These are phyloP conservation scores for Fusarium praegraminearum DNA, from an alignment of 2,329 filamentous ascomycete species.

Conservation along the genomic window DNA sequence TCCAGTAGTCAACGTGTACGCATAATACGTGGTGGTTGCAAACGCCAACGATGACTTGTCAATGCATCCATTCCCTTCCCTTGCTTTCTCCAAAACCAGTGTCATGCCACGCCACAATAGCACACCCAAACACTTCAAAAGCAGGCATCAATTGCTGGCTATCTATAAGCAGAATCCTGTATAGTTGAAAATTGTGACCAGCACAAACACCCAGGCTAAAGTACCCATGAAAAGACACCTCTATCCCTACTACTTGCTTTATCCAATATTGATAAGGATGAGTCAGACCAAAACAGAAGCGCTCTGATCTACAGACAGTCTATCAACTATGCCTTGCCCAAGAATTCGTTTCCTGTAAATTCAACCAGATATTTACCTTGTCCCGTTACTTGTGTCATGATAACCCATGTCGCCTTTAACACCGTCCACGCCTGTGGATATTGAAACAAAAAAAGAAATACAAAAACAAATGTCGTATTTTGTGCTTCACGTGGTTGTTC, in stretches of 20 bases:
- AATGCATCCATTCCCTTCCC: neutral
- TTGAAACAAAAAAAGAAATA: conserved; percentile 21
- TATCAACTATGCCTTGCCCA: conserved; percentile 15
- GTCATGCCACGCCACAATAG: neutral
- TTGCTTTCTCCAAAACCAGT: neutral
- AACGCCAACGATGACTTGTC: neutral
- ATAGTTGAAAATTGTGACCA: conserved; percentile 39
- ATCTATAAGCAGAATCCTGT: conserved; percentile 33
- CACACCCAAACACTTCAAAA: neutral
- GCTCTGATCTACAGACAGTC: conserved; percentile 5
- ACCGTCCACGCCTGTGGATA: conserved; percentile 36
- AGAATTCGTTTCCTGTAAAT: conserved; percentile 12
- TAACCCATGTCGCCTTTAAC: conserved; percentile 41
- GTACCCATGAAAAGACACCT: conserved; percentile 10
- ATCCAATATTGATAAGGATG: conserved; percentile 19
- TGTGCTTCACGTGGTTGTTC: conserved; percentile 15
- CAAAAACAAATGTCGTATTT: conserved; percentile 8
- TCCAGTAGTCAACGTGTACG: neutral
- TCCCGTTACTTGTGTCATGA: conserved; percentile 25
- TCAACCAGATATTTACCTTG: conserved; percentile 21
- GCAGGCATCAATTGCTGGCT: conserved; percentile 17
- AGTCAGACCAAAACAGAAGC: neutral
- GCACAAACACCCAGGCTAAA: conserved; percentile 33
- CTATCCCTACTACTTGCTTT: conserved; percentile 14
- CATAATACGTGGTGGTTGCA: conserved; percentile 1